Conservation (phyloP, 805 yeast species). For the Saccharomyces mikatae region DNA sequence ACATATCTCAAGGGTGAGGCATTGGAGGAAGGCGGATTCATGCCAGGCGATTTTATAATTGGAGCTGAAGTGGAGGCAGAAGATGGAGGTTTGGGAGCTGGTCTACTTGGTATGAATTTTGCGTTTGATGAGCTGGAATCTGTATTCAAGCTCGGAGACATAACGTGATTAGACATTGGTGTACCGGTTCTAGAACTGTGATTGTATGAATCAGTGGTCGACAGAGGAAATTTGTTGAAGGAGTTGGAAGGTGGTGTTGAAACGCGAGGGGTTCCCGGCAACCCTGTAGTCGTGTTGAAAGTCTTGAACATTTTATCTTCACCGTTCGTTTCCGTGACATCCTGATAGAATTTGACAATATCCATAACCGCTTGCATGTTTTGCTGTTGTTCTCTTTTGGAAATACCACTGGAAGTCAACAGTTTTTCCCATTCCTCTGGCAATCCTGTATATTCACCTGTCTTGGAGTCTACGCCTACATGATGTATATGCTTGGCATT, state of each 20-base stretch:
- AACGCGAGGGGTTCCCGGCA: neutral
- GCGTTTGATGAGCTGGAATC: slow-evolving; percentile 9
- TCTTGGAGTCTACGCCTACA: slow-evolving; percentile 77
- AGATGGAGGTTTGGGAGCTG: slow-evolving; percentile 57
- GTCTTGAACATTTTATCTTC: slow-evolving; percentile 37
- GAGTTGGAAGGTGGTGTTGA: neutral
- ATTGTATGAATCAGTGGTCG: slow-evolving; percentile 1
- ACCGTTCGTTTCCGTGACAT: slow-evolving; percentile 37
- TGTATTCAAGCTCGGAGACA: slow-evolving; percentile 20
- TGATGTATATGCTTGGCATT: slow-evolving; percentile 87
- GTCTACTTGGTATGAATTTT: slow-evolving; percentile 54
- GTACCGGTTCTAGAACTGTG: slow-evolving; percentile 16
- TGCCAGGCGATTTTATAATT: neutral
- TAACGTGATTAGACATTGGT: neutral
- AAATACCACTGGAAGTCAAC: slow-evolving; percentile 76
- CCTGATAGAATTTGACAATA: slow-evolving; percentile 78
- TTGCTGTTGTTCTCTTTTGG: slow-evolving; percentile 78
- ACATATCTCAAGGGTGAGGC: slow-evolving; percentile 9
- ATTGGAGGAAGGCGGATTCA: slow-evolving; percentile 4
- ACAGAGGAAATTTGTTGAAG: slow-evolving; percentile 1
- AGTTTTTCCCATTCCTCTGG: slow-evolving; percentile 90
- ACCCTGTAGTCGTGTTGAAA: slow-evolving; percentile 19
- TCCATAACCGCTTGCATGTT: slow-evolving; percentile 94
- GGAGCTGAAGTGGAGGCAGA: neutral
- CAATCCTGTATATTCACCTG: slow-evolving; percentile 84